These are phyloP conservation scores for Plasmodiophora brassicae DNA, from an alignment of 208 protist species.

Conservation along the genomic window DNA sequence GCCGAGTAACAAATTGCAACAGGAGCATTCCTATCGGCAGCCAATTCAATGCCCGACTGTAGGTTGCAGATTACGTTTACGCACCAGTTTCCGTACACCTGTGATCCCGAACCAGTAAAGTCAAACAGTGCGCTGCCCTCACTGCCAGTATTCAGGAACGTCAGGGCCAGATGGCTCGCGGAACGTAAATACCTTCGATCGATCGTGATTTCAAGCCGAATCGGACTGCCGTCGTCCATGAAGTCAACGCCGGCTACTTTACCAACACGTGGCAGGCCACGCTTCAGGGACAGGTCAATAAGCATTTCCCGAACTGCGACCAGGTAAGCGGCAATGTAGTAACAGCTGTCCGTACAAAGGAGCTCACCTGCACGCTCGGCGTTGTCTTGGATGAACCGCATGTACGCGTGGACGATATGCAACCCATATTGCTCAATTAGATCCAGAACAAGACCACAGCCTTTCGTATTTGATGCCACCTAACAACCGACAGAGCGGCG, in stretches of 20 bases:
- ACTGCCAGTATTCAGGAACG: conserved; percentile 68
- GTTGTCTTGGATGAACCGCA: conserved; percentile 79
- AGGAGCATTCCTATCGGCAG: conserved; percentile 57
- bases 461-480: conserved; percentile 79
- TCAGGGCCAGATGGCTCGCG: neutral
- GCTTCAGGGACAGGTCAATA: conserved; percentile 53
- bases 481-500: neutral
- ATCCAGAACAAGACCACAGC: conserved; percentile 74
- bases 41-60: neutral
- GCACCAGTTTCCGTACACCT: conserved; percentile 83
- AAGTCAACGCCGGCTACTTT: conserved; percentile 64
- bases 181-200: neutral
- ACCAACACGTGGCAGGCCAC: neutral
- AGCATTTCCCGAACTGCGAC: conserved; percentile 78
- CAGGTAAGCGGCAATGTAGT: too few species aligned
- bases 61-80: conserved; percentile 22
- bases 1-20: conserved; percentile 75
- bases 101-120: conserved; percentile 75
- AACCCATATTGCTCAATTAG: conserved; percentile 75
- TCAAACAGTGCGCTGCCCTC: conserved; percentile 76
- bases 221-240: conserved; percentile 88
- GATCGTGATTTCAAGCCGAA: conserved; percentile 59
- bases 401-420: conserved; percentile 82
- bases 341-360: too few species aligned
- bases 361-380: too few species aligned